Base-by-base conservation (phyloP, 2,329 filamentous ascomycete genomes). In the Sporothrix protearum region DNA sequence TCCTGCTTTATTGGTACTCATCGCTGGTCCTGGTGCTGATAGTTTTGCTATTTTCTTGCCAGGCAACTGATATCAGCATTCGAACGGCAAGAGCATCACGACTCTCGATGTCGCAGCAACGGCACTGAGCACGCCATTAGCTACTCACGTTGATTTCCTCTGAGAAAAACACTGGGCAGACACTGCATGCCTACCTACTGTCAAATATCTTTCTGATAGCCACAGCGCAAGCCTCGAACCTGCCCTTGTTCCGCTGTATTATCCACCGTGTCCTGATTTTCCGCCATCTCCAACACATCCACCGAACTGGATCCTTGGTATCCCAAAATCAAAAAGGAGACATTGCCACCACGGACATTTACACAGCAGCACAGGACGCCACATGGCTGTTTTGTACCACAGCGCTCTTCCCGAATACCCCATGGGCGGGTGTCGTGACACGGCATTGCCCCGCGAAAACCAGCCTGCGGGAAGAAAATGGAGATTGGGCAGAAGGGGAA, bases 401-500 rank as follows among this genome's bases (percentile, higher is more conserved):
- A 9, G 25, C 39, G 12, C 39, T 12, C 36, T 53, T n/a, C 39
- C 30, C 45, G 28, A 36, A n/a, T 47, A 36, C 39, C 25, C 19
- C 39, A 19, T 30, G 39, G 39, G 28, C 36, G n/a, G 68, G 36
- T 61, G 53, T 22, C 36, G 53, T 61, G 39, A n/a, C 39, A 69
- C 68, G 47, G 51, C 51, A 67, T 55, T 57, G 51, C 51, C 36
- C 67, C 36, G 51, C 67, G 51, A 57, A 42, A 69, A 57, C 67
- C n/a, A 69, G 51, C 36, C n/a, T 9, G 25, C 36, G 67, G 67
- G 16, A 69, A 30, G 51, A 25, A 22, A 33, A 55, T 1, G 10
- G 19, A 47, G 39, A 10, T 16, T 14, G 19, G 4, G 3, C 12
- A 68, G 14, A 16, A 10, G 30, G 55, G 8, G 33, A 8, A 36